Evolutionary conservation across 129 eudicot genomes (phyloP), one percentile per base, ranked within the genome.

Genomic region (Chrysanthemum makinoi): DNA sequence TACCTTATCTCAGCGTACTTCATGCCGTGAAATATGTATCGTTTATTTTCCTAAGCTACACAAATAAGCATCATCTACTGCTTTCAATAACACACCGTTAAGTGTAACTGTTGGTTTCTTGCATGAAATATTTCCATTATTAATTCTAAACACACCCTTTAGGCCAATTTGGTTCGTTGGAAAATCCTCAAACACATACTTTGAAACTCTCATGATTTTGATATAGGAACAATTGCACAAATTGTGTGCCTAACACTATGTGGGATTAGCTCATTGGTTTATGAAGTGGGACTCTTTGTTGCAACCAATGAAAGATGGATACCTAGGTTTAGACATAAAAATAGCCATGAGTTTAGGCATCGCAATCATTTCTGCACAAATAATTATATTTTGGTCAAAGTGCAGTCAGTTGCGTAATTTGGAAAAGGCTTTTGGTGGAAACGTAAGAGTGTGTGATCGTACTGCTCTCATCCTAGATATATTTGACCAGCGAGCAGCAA

Each of bases 381-480:
- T 52, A 66, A 72, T 51, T 46, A 17, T 33, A 49, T 53, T 62
- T 71, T 47, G 28, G 72, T 77, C 7, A 50, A 72, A 70, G 66
- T 80, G 68, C 83, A 94, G 98, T 68, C 98, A 94, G 54, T 79
- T 94, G 88, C 90, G 98, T 61, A 94, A 87, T 79, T 79, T 94
- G 86, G 98, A 94, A 68, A 94, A 94, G 74, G 87, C 82, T 33
- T 89, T 94, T 75, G 98, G 98, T 72, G 92, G 88, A 77, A 83
- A 85, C 20, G 93, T 94, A 65, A 82, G 98, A 82, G 98, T 89
- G 49, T 94, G 98, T 66, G 98, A 94, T 71, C 91, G 98, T 49
- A 94, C 98, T 69, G 98, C 98, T 60, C 90, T 94, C 69, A 94
- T 89, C 75, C 86, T 94, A 33, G 98, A 94, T 77, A 94, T 94